Evolutionary conservation across 331 rosid species (phyloP).

Genomic region (Quercus tomentella): DNA sequence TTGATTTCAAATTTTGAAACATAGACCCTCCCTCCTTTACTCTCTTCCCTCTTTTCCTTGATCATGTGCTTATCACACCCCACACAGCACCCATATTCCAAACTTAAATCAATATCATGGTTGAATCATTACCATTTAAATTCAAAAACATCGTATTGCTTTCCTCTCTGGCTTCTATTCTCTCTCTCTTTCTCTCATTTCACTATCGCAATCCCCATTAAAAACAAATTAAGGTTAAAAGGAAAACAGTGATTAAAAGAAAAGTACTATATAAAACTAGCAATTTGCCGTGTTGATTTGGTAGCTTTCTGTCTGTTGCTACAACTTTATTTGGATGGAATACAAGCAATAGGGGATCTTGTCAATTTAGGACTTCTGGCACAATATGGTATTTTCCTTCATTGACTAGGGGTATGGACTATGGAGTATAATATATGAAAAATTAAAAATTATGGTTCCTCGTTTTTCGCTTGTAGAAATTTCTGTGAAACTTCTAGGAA

Average conservation of each 20-base stretch:
- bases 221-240: conserved; percentile 15
- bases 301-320: not conserved
- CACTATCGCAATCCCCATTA: not conserved
- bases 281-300: not conserved
- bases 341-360: not conserved
- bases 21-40: not conserved
- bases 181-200: conserved; percentile 10
- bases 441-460: not conserved
- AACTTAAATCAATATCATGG: conserved; percentile 29
- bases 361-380: not conserved
- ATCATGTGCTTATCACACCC: conserved; percentile 32
- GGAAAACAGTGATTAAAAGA: conserved; percentile 3
- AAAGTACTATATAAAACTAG: not conserved
- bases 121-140: conserved; percentile 62
- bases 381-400: not conserved
- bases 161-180: conserved; percentile 26
- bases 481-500: not conserved
- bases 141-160: conserved; percentile 49
- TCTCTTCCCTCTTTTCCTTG: conserved; percentile 18
- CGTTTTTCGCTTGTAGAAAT: not conserved
- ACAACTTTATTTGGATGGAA: not conserved
- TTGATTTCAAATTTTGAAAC: conserved; percentile 80
- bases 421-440: not conserved
- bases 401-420: not conserved
- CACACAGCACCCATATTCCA: conserved; percentile 27